Evolutionary conservation across 208 protist genomes (phyloP).

Genomic region (Acanthamoeba culbertsoni): DNA sequence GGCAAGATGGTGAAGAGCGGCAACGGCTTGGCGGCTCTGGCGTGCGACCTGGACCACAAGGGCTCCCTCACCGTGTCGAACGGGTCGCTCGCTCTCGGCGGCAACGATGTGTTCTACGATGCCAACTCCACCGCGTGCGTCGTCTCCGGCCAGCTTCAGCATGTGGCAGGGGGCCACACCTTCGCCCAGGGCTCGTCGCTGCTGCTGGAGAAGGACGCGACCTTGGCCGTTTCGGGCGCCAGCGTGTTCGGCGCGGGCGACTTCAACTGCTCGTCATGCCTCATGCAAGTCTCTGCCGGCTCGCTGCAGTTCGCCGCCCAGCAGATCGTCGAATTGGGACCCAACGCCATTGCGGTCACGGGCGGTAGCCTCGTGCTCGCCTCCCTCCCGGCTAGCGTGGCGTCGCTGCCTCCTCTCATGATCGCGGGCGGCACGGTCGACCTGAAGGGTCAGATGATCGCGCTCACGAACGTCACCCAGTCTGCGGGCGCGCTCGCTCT

Average conservation of each 20-base stretch:
- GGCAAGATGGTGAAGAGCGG: constrained; percentile 18
- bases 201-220: neutral
- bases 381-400: neutral
- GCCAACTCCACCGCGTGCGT: neutral
- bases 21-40: neutral
- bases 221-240: neutral
- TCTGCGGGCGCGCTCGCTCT: neutral
- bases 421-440: neutral
- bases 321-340: neutral
- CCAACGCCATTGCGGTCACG: neutral
- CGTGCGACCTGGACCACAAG: constrained; percentile 36
- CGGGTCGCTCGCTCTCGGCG: neutral
- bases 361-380: neutral
- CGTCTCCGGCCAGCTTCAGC: neutral
- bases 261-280: constrained; percentile 20
- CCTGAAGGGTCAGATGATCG: constrained; percentile 30
- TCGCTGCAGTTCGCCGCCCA: neutral
- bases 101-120: constrained; percentile 20
- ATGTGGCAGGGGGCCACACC: neutral
- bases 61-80: neutral
- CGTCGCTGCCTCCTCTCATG: neutral
- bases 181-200: neutral
- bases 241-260: neutral
- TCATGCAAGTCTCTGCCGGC: neutral
- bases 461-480: neutral